phyloP scores from a whole-genome alignment of 805 yeast species.

The Yarrowia hollandica region DNA sequence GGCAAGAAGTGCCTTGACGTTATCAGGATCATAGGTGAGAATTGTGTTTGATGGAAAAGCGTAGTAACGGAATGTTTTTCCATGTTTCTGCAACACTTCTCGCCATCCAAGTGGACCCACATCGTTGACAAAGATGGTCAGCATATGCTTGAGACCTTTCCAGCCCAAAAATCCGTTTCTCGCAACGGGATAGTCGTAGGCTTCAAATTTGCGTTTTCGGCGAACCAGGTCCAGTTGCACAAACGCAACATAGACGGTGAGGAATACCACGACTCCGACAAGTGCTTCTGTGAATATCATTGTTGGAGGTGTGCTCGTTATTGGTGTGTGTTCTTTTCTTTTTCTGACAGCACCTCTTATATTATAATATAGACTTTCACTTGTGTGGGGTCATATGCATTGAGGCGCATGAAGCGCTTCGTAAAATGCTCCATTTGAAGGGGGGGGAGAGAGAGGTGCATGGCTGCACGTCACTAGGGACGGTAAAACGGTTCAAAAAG shows the following conservation, averaged over 20 bases:
- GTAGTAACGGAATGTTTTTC: background rate
- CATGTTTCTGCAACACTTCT: background rate
- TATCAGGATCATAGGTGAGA: conserved; percentile 40
- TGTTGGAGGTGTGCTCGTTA: background rate
- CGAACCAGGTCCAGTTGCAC: background rate
- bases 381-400: too few species aligned
- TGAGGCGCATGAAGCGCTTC: too few species aligned
- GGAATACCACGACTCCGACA: background rate
- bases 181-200: background rate
- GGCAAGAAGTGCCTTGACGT: conserved; percentile 40
- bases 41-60: background rate
- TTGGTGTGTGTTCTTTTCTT: background rate
- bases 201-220: background rate
- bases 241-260: background rate
- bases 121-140: background rate
- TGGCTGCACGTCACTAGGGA: too few species aligned
- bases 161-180: background rate
- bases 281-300: background rate
- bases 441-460: too few species aligned
- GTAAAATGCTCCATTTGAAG: too few species aligned
- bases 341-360: too few species aligned
- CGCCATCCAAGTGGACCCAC: background rate
- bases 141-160: background rate
- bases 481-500: too few species aligned
- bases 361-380: background rate